A percentile compares a stretch with the other conserved stretches of the same genome.
Evolutionary conservation across 2,329 filamentous ascomycete species (phyloP).

Genomic region (Lasiodiplodia citricola): DNA sequence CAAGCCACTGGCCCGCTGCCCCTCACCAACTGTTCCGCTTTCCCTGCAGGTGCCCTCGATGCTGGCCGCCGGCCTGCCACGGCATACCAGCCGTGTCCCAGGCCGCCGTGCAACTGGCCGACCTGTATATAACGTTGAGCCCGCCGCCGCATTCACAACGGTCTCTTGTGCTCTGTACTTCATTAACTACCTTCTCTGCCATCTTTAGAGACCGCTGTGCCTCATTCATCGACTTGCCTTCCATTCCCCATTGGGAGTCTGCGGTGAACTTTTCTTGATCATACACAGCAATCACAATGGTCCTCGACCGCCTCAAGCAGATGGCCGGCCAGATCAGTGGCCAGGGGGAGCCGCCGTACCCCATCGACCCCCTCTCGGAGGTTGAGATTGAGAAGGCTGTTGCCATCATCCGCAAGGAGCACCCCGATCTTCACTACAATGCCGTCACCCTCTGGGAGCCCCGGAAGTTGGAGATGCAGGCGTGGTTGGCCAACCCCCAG

Average conservation of each 20-base stretch:
- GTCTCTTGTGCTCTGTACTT: background rate
- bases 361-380: conserved; percentile 76
- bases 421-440: conserved; percentile 81
- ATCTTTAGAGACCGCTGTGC: background rate
- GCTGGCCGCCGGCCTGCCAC: conserved; percentile 8
- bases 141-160: conserved; percentile 3
- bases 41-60: background rate
- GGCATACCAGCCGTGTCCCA: background rate
- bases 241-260: background rate
- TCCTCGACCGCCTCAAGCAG: conserved; percentile 68
- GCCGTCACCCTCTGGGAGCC: conserved; percentile 85
- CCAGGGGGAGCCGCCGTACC: conserved; percentile 63
- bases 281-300: conserved; percentile 51
- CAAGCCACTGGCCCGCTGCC: conserved; percentile 13
- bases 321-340: conserved; percentile 67
- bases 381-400: conserved; percentile 77
- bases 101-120: background rate
- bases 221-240: background rate
- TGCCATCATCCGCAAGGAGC: conserved; percentile 69
- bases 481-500: conserved; percentile 73
- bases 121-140: conserved; percentile 10
- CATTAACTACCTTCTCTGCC: background rate
- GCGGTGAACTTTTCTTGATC: background rate
- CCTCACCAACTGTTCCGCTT: conserved; percentile 7
- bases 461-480: conserved; percentile 80